A percentile compares a stretch with the other conserved stretches of the same genome.
These are phyloP conservation scores for Aspergillus sclerotioniger DNA, from an alignment of 495 filamentous ascomycete genomes.

Conservation along the genomic window DNA sequence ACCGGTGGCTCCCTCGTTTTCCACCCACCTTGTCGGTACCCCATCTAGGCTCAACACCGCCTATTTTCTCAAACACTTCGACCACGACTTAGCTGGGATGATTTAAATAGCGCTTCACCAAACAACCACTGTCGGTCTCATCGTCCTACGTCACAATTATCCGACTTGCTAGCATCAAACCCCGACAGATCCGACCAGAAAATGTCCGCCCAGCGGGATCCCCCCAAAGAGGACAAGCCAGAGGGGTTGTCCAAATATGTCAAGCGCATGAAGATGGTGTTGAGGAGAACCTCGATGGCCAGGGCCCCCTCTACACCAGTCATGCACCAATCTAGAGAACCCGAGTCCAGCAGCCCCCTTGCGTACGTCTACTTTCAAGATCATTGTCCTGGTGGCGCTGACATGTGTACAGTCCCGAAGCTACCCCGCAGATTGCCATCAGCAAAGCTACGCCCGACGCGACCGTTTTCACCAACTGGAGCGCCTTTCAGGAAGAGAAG, in stretches of 20 bases:
- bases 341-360: slow-evolving; percentile 22
- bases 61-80: not conserved
- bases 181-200: not conserved
- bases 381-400: slow-evolving; percentile 16
- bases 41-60: not conserved
- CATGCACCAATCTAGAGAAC: slow-evolving; percentile 14
- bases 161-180: not conserved
- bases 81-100: not conserved
- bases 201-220: slow-evolving; percentile 30
- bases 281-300: slow-evolving; percentile 51
- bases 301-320: slow-evolving; percentile 35
- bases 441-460: slow-evolving; percentile 22
- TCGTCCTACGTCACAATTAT: not conserved
- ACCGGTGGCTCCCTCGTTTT: not conserved
- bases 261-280: slow-evolving; percentile 61
- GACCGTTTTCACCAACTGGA: slow-evolving; percentile 32
- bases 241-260: slow-evolving; percentile 62
- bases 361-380: slow-evolving; percentile 32
- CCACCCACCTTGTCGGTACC: slow-evolving; percentile 1
- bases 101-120: not conserved
- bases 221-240: slow-evolving; percentile 49
- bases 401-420: slow-evolving; percentile 17
- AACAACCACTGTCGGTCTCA: not conserved
- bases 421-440: slow-evolving; percentile 8
- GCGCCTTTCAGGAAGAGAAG: slow-evolving; percentile 58